These are phyloP conservation scores for Parsonsia alboflavescens DNA, from an alignment of 257 asterid species.

Conservation along the genomic window DNA sequence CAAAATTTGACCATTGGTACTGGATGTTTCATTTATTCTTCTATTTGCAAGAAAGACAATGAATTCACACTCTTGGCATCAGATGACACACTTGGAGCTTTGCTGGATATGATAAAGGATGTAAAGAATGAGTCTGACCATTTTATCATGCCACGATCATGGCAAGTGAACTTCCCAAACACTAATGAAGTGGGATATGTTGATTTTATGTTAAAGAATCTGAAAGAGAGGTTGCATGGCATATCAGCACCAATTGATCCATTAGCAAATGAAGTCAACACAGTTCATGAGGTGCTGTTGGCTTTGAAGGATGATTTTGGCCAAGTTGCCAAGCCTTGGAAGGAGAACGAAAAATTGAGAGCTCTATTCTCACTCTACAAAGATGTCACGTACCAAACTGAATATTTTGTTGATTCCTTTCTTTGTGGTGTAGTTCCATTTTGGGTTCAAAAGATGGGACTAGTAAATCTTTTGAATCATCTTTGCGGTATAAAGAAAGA, in stretches of 20 bases:
- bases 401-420: neutral
- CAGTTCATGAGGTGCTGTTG: neutral
- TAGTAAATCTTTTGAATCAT: neutral
- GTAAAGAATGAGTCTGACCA: neutral
- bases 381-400: neutral
- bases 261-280: neutral
- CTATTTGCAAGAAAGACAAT: neutral
- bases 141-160: neutral
- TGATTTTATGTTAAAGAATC: neutral
- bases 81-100: neutral
- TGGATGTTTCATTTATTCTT: neutral
- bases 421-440: neutral
- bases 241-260: neutral
- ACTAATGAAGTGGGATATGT: neutral
- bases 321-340: neutral
- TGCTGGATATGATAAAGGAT: neutral
- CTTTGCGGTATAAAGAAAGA: neutral
- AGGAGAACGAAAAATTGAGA: neutral
- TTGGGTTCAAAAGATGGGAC: neutral
- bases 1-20: neutral
- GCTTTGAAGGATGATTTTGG: neutral
- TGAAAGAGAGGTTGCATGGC: neutral
- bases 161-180: neutral
- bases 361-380: neutral
- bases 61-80: neutral